Base-by-base conservation (phyloP, 23 red algal species). In the Gracilariopsis chorda region DNA sequence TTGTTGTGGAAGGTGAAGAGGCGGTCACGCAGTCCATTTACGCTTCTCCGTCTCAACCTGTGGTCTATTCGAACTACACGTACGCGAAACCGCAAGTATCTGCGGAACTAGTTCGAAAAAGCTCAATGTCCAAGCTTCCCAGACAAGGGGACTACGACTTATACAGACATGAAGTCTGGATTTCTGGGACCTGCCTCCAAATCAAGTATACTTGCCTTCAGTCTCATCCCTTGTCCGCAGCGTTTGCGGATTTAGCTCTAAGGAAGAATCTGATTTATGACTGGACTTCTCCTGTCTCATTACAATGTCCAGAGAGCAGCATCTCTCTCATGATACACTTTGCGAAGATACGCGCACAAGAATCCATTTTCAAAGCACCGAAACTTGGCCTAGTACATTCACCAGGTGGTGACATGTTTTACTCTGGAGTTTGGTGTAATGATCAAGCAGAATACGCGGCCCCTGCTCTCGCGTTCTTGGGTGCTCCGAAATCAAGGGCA, bases 381-480 rank as follows among this genome's bases (percentile, higher is more conserved):
- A 61, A 34, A 30, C 23, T 75, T 35, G 90, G 90, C 9, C 55
- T 84, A 13, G 30, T 93, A 55, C 90, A 93, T 46, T 93, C 90
- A 25, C 90, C 90, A 10, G 79, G 79, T 17, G 90, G 90, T 30
- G 77, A 77, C 27, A 85, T 73, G 77, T 92, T 82, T 49, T 92
- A 92, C 53, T 61, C 58, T 42, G 88, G 78, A 2, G 88, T 92
- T 51, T 92, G 88, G 88, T 61, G 61, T 35, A 92, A 92, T 55
- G 88, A 92, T 33, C 88, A 92, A 25, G 88, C 88, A 14, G 88
- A 92, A 44, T 92, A 92, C 62, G 88, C 88, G 3, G 88, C 51
- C 24, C 88, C 88, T 2, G 48, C 78, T n/a, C 34, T 92, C 0
- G 77, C 88, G 35, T 72, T 49, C 11, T 81, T 92, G 23, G 77